phyloP scores from a whole-genome alignment of 495 filamentous ascomycete species.

The Parmelia sp. region DNA sequence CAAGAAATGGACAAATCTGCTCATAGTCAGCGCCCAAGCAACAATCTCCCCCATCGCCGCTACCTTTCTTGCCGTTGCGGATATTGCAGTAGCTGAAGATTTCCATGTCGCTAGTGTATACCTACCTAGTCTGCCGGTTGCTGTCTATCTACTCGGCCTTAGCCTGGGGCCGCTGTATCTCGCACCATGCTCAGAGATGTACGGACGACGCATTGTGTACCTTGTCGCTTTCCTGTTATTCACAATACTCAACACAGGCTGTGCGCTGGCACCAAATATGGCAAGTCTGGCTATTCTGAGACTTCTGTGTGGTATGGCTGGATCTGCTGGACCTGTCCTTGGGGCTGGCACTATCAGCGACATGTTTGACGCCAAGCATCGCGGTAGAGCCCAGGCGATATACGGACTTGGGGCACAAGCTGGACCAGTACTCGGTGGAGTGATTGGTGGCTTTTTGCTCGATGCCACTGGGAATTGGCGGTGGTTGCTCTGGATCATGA shows the following conservation, averaged over 20 bases:
- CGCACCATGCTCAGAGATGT: not conserved
- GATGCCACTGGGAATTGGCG: not conserved
- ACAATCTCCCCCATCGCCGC: not conserved
- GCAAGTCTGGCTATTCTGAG: not conserved
- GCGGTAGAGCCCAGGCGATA: not conserved
- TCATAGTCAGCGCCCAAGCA: not conserved
- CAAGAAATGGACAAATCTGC: not conserved
- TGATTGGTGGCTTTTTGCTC: not conserved
- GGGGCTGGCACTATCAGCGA: not conserved
- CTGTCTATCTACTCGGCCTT: not conserved
- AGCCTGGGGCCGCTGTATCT: not conserved
- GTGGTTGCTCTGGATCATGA: not conserved
- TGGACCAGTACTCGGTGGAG: not conserved
- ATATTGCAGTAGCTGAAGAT: not conserved
- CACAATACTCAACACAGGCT: not conserved
- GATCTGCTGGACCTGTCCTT: not conserved
- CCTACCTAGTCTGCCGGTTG: not conserved
- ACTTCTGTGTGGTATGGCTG: not conserved
- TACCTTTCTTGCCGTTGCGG: not conserved
- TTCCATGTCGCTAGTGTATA: not conserved
- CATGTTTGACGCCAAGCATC: not conserved
- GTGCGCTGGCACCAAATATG: not conserved
- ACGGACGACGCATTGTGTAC: not conserved
- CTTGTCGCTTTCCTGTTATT: not conserved
- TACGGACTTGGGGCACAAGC: not conserved